Evolutionary conservation across 495 filamentous ascomycete species (phyloP), one percentile per base, ranked within the genome.

Genomic region (Neurospora terricola): DNA sequence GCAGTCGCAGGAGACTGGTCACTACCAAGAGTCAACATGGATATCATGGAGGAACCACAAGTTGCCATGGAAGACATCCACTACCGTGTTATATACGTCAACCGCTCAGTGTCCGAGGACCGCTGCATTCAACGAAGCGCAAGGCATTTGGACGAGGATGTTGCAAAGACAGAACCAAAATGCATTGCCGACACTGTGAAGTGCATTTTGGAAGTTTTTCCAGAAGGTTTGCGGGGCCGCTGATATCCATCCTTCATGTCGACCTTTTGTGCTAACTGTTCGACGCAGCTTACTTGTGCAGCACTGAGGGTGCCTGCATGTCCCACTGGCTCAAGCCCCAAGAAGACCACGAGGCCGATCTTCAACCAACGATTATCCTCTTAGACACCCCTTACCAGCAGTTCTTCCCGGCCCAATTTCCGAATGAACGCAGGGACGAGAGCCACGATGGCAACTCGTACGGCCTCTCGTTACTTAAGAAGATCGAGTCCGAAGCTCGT

Each of bases 1-100:
- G 54, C 54, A 74, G 84, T 85, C 83, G 80, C 79, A 79, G 54
- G 30, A 82, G 83, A 83, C 83, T 83, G 83, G 83, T 80, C 82
- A 83, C 81, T 82, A 80, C 78, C 77, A 73, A 74, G 70, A 73
- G 77, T 76, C 80, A 83, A 66, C 54, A 66, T 66, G 54, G 54
- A 66, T 34, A 66, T 66, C 54, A 66, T 66, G 54, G 54, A 66
- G 54, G 54, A 66, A 66, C 54, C 54, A 66, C 54, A 66, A 36
- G 54, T 66, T 36, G 54, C 78, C 72, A 91, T 92, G 90, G 91
- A 93, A 81, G 84, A 86, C 81, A 86, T 88, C 77, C 84, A 88
- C 74, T 94, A 91, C 83, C 90, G 92, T 83, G 89, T 93, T 73
- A 90, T 96, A 75, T 96, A 94, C 80, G 92, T 96, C 73, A 92